Evolutionary conservation across 106 monocot species (phyloP).

Genomic region (Apostasia ramifera): DNA sequence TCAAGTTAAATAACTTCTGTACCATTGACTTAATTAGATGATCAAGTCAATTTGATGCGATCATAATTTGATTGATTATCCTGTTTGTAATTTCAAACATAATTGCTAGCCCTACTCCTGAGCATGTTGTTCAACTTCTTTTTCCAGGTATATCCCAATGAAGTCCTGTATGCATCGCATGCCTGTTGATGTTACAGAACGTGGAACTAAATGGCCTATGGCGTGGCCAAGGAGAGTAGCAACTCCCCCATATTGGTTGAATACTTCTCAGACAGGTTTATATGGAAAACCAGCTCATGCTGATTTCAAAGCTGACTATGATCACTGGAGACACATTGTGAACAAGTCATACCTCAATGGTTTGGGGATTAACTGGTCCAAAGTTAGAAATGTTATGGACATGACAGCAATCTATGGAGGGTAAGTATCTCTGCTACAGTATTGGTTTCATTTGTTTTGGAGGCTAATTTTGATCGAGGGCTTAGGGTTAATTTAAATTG

Average conservation of each 20-base stretch:
- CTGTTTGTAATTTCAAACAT: too few species aligned
- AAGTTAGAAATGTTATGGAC: constrained; percentile 93
- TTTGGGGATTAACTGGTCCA: constrained; percentile 69
- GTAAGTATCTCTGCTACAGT: constrained; percentile 23
- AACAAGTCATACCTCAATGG: constrained; percentile 59
- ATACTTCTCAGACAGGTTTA: constrained; percentile 39
- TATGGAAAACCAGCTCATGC: constrained; percentile 55
- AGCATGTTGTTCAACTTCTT: background rate
- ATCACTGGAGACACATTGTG: constrained; percentile 64
- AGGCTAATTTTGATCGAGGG: background rate
- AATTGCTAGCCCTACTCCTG: background rate
- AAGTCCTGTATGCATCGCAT: constrained; percentile 78
- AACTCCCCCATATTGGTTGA: constrained; percentile 77
- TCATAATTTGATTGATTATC: too few species aligned
- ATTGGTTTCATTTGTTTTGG: background rate
- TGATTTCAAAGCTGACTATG: constrained; percentile 67
- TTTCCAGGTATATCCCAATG: constrained; percentile 65
- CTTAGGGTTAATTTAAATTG: background rate
- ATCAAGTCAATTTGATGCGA: too few species aligned
- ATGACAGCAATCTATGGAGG: constrained; percentile 98
- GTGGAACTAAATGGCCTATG: constrained; percentile 62
- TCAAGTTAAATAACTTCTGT: too few species aligned
- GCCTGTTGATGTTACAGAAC: constrained; percentile 37
- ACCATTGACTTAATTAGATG: too few species aligned
- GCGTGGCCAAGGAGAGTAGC: constrained; percentile 60